Conservation (phyloP, 257 asterid species). For the Avicennia marina region DNA sequence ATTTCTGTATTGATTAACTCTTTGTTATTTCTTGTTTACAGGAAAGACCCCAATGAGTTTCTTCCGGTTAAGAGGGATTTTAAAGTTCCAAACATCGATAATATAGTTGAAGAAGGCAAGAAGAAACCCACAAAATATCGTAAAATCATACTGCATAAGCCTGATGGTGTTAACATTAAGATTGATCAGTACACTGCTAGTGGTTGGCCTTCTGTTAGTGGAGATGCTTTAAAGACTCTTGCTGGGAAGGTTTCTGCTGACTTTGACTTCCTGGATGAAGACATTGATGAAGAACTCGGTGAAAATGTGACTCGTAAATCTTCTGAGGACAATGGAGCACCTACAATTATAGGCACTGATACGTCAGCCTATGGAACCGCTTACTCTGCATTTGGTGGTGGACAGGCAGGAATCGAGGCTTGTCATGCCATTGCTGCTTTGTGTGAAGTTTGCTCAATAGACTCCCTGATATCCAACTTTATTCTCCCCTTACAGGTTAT, state of each 20-base stretch:
- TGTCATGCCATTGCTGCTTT: slow-evolving; percentile 93
- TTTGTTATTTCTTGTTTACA: slow-evolving; percentile 33
- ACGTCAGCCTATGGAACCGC: slow-evolving; percentile 76
- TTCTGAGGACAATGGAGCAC: slow-evolving; percentile 17
- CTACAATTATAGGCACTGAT: slow-evolving; percentile 32
- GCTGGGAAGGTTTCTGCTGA: slow-evolving; percentile 86
- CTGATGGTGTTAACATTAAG: slow-evolving; percentile 44
- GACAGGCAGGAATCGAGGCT: slow-evolving; percentile 76
- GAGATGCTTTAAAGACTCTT: slow-evolving; percentile 71
- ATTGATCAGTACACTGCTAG: slow-evolving; percentile 77
- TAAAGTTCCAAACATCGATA: slow-evolving; percentile 67
- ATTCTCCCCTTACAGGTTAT: slow-evolving; percentile 94
- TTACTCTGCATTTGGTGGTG: slow-evolving; percentile 61
- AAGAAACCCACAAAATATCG: slow-evolving; percentile 69
- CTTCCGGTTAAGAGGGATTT: slow-evolving; percentile 69
- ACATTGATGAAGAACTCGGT: slow-evolving; percentile 36
- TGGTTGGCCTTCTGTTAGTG: slow-evolving; percentile 98
- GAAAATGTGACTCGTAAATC: slow-evolving; percentile 22
- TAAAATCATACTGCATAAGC: slow-evolving; percentile 65
- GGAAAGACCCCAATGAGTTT: slow-evolving; percentile 59
- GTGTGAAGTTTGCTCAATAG: slow-evolving; percentile 86
- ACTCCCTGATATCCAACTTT: slow-evolving; percentile 90
- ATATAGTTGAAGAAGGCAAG: slow-evolving; percentile 87
- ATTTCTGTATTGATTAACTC: slow-evolving; percentile 1
- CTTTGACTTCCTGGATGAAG: slow-evolving; percentile 52